A percentile compares a stretch with the other conserved stretches of the same genome.
phyloP scores from a whole-genome alignment of 2,329 filamentous ascomycete species.

The Parastagonospora nodorum region DNA sequence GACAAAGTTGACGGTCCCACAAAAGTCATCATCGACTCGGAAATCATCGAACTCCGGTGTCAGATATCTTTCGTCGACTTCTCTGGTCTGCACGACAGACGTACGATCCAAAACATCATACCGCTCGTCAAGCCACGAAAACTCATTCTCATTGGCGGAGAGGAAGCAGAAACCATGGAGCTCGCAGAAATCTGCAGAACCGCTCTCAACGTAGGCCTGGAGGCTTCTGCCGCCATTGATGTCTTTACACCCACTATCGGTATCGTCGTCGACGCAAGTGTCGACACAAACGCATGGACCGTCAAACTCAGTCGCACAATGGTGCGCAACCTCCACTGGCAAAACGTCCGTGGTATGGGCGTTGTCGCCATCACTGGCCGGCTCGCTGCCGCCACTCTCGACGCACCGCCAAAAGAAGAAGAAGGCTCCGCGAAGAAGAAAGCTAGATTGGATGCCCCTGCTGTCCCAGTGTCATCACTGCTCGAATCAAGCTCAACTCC shows the following conservation, averaged over 20 bases:
- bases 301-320: constrained; percentile 86
- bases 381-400: constrained; percentile 57
- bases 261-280: constrained; percentile 80
- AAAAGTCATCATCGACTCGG: constrained; percentile 70
- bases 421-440: constrained; percentile 58
- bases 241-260: constrained; percentile 85
- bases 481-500: constrained; percentile 56
- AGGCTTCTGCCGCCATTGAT: constrained; percentile 56
- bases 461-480: constrained; percentile 53
- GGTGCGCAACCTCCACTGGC: constrained; percentile 89
- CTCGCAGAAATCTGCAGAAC: constrained; percentile 81
- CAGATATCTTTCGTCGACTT: constrained; percentile 90
- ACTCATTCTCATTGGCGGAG: constrained; percentile 87
- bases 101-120: constrained; percentile 91
- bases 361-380: constrained; percentile 90
- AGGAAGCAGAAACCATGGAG: constrained; percentile 70
- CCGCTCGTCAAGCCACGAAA: constrained; percentile 93
- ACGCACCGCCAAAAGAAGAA: constrained; percentile 48
- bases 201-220: constrained; percentile 58
- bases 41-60: constrained; percentile 70
- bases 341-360: constrained; percentile 85
- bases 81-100: constrained; percentile 87
- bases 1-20: constrained; percentile 69
- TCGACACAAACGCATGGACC: constrained; percentile 97
- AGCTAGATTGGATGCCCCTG: constrained; percentile 47